phyloP scores from a whole-genome alignment of 2,329 filamentous ascomycete species.

The Aspergillus calidoustus region DNA sequence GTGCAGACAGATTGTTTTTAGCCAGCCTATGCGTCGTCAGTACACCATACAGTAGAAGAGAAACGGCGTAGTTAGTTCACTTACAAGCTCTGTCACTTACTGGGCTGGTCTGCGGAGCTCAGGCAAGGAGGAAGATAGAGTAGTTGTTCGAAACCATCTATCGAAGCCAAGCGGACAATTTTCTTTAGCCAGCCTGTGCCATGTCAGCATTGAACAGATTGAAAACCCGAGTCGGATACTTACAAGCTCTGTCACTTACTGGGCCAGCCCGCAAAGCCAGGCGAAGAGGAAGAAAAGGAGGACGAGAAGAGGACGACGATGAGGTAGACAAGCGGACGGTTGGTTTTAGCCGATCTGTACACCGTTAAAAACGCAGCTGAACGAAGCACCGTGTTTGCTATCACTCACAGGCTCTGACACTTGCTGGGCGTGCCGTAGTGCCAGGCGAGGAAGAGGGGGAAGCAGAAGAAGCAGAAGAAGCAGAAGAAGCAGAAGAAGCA shows the following conservation, averaged over 20 bases:
- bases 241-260: conserved; percentile 25
- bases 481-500: too few species aligned
- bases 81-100: conserved; percentile 25
- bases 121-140: background rate
- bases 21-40: conserved; percentile 18
- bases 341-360: conserved; percentile 22
- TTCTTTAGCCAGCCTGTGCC: conserved; percentile 24
- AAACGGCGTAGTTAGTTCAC: background rate
- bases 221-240: background rate
- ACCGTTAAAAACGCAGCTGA: background rate
- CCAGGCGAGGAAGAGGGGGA: background rate
- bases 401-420: conserved; percentile 27
- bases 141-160: background rate
- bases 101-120: background rate
- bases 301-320: background rate
- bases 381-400: background rate
- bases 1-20: conserved; percentile 17
- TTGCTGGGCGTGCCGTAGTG: conserved; percentile 21
- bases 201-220: background rate
- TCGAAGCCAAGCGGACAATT: background rate
- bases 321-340: background rate
- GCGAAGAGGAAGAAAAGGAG: too few species aligned
- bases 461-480: too few species aligned
- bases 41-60: too few species aligned
- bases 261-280: conserved; percentile 7